A percentile compares a stretch with the other conserved stretches of the same genome.
These are phyloP conservation scores for Plicaturopsis crispa DNA, from an alignment of 768 basidiomycete genomes.

Conservation along the genomic window DNA sequence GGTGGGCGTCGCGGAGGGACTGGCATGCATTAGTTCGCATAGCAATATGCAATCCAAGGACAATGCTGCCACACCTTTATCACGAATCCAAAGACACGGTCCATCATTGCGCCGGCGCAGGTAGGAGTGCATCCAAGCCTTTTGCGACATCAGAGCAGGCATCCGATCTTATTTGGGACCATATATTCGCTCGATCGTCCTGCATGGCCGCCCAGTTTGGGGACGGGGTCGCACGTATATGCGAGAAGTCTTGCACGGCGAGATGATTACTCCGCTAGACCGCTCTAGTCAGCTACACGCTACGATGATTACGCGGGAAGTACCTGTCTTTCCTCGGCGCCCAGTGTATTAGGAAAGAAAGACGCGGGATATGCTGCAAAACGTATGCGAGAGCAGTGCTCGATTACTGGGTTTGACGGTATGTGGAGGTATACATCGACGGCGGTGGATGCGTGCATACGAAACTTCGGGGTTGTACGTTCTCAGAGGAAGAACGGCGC, in stretches of 20 bases:
- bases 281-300: slow-evolving; percentile 7
- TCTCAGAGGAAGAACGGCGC: not conserved
- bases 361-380: slow-evolving; percentile 56
- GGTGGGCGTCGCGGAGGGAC: slow-evolving; percentile 4
- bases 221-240: slow-evolving; percentile 67
- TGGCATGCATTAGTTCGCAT: slow-evolving; percentile 3
- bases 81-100: not conserved
- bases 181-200: slow-evolving; percentile 12
- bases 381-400: slow-evolving; percentile 54
- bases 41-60: slow-evolving; percentile 6
- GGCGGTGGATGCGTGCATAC: slow-evolving; percentile 70
- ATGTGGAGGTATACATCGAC: slow-evolving; percentile 64
- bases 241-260: slow-evolving; percentile 80
- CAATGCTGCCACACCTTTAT: slow-evolving; percentile 1
- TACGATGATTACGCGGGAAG: not conserved
- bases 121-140: slow-evolving; percentile 3
- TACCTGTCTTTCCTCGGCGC: slow-evolving; percentile 9
- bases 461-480: slow-evolving; percentile 46
- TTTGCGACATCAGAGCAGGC: slow-evolving; percentile 10
- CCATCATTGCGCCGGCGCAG: not conserved
- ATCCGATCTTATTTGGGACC: slow-evolving; percentile 10
- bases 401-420: slow-evolving; percentile 72
- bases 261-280: slow-evolving; percentile 27
- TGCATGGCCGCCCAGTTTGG: slow-evolving; percentile 59
- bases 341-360: slow-evolving; percentile 12